A percentile compares a stretch with the other conserved stretches of the same genome.
These are phyloP conservation scores for Alternaria ventricosa DNA, from an alignment of 2,329 filamentous ascomycete species.

Conservation along the genomic window DNA sequence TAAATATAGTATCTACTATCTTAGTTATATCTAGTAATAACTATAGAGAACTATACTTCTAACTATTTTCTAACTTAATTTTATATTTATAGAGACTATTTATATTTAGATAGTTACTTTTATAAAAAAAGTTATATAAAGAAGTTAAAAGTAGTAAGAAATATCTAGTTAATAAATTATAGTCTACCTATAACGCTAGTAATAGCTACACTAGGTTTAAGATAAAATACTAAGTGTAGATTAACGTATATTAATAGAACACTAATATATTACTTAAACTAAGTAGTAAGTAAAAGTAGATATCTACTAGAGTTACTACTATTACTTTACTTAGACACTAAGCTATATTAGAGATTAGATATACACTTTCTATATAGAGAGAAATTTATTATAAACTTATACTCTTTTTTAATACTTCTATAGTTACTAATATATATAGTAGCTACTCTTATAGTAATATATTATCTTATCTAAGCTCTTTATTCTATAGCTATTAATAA, in stretches of 20 bases:
- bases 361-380: conserved; percentile 1
- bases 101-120: not conserved
- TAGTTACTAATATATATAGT: conserved; percentile 5
- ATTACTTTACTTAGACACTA: not conserved
- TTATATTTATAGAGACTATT: not conserved
- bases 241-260: conserved; percentile 3
- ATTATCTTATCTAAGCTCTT: conserved; percentile 5
- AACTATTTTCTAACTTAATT: conserved; percentile 4
- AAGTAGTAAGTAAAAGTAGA: not conserved
- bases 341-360: conserved; percentile 10
- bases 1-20: not conserved
- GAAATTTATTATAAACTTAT: conserved; percentile 1
- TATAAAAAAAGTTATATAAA: conserved; percentile 2
- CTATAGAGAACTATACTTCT: conserved; percentile 7
- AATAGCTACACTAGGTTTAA: not conserved
- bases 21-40: conserved; percentile 12
- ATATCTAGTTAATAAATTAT: conserved; percentile 3
- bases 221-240: not conserved
- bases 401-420: conserved; percentile 12
- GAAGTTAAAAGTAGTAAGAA: not conserved
- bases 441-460: conserved; percentile 4
- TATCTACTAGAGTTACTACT: not conserved
- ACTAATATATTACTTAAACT: not conserved
- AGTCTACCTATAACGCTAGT: not conserved
- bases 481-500: conserved; percentile 11